Evolutionary conservation across 2,329 filamentous ascomycete species (phyloP), one percentile per base, ranked within the genome.

Genomic region (Diatrype stigma): DNA sequence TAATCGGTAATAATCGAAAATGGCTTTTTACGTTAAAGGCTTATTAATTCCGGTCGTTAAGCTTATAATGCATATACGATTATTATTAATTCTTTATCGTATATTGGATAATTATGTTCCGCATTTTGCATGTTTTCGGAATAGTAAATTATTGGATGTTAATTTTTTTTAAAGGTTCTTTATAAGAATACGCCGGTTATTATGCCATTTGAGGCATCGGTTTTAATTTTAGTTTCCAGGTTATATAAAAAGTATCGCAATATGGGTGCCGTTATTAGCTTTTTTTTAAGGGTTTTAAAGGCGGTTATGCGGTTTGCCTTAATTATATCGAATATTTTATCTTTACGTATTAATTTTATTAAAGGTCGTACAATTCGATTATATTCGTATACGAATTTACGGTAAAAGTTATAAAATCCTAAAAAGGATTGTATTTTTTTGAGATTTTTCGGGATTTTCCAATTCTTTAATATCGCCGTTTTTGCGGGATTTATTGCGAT

Each of bases 401-500:
- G 7, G 32, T 48, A 48, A 46, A 46, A 49, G 22, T 52, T 52
- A 46, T 42, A 46, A 32, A 52, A 52, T 23, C 28, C 22, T 42
- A 46, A 37, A 46, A 49, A 49, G 0, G 14, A 19, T 42, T 49
- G 35, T 32, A 52, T 44, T 40, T 42, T 44, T 42, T 28, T 48
- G 19, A 49, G 5, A 14, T 38, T 30, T 23, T 42, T 42, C 2
- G 19, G 21, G 5, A 19, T 4, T 42, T 48, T 48, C 12, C 30
- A 52, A 46, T 46, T 21, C 42, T 35, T 45, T 7, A 52, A 2
- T 2, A 42, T 32, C 46, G 17, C 6, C 1, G 47, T 37, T 14
- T 48, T 47, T 4, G 16, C 40, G 37, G 6, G 30, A 16, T 34
- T 7, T 21, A 48, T 30, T 3, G 4, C 11, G 17, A 40, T 42